Base-by-base conservation (phyloP, 2,329 filamentous ascomycete species). In the Colletotrichum lini region DNA sequence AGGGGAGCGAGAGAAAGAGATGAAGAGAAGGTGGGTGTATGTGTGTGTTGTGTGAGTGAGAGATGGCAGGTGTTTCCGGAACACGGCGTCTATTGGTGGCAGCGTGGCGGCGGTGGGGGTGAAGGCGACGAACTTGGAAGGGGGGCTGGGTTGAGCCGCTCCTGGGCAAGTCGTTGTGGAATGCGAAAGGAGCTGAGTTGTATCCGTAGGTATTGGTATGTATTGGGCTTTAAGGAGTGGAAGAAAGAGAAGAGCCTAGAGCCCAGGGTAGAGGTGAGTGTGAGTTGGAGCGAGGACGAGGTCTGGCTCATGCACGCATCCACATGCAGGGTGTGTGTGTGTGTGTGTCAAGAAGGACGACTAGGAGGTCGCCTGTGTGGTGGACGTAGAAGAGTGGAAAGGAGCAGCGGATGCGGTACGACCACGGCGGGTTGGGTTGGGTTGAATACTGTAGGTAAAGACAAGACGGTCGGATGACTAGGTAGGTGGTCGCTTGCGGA, bases 51-150 rank as follows among this genome's bases (percentile, higher is more conserved):
- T 38, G 35, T 10, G 35, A 38, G 35, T 10, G 35, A 9, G 35
- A 71, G 65, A 71, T 71, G 65, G 68, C 68, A 68, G 64, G 68
- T 71, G 68, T 68, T 71, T 71, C 68, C 68, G 63, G 58, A 71
- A 71, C 68, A 71, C 68, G 52, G 68, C 68, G 68, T 71, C 68
- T 63, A 71, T 71, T 71, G 68, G 68, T 62, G 64, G 67, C 67
- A 60, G 57, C 15, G 59, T 52, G 38, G 21, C n/a, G 21, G 47
- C 40, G 59, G 38, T 42, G 50, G 67, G 56, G 63, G 45, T 21
- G 50, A 57, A 42, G 67, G 21, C n/a, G 26, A 42, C 35, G 35
- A 8, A 38, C 35, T 38, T 47, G 30, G 45, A 45, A 52, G 52
- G 30, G 50, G 50, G 49, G 50, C 44, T 68, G 59, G 52, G 50